Evolutionary conservation across 768 basidiomycete genomes (phyloP).

Genomic region (Scleroderma bovista): DNA sequence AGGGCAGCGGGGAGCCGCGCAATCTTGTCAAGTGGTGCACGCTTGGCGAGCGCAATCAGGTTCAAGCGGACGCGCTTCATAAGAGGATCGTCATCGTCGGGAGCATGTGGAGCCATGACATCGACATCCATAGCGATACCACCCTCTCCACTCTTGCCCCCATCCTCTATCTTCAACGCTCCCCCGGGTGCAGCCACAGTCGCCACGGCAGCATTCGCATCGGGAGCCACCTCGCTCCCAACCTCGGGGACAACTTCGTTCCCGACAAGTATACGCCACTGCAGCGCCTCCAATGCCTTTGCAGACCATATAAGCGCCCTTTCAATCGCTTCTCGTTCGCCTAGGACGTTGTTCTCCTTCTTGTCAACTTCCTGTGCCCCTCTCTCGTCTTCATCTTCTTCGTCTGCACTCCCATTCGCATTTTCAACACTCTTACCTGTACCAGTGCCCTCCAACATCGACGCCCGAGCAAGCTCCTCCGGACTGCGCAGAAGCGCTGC

Average conservation of each 20-base stretch:
- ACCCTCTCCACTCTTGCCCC: slow-evolving; percentile 1
- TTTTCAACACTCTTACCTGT: slow-evolving; percentile 13
- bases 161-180: slow-evolving; percentile 4
- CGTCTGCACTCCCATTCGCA: slow-evolving; percentile 13
- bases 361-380: background rate
- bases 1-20: slow-evolving; percentile 57
- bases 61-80: slow-evolving; percentile 63
- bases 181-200: no score
- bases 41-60: slow-evolving; percentile 70
- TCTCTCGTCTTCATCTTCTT: slow-evolving; percentile 35
- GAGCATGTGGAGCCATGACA: slow-evolving; percentile 1
- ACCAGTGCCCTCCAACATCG: slow-evolving; percentile 21
- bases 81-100: slow-evolving; percentile 40
- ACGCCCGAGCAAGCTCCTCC: slow-evolving; percentile 32
- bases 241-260: slow-evolving; percentile 5
- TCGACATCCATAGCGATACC: slow-evolving; percentile 18
- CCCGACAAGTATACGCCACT: slow-evolving; percentile 18
- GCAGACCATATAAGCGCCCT: slow-evolving; percentile 54
- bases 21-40: slow-evolving; percentile 70
- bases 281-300: slow-evolving; percentile 43
- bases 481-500: slow-evolving; percentile 36
- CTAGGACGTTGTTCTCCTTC: background rate
- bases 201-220: no score
- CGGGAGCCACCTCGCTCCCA: slow-evolving; percentile 15
- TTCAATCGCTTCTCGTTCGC: slow-evolving; percentile 26